Evolutionary conservation across 495 filamentous ascomycete species (phyloP).

Genomic region (Podospora sp.): DNA sequence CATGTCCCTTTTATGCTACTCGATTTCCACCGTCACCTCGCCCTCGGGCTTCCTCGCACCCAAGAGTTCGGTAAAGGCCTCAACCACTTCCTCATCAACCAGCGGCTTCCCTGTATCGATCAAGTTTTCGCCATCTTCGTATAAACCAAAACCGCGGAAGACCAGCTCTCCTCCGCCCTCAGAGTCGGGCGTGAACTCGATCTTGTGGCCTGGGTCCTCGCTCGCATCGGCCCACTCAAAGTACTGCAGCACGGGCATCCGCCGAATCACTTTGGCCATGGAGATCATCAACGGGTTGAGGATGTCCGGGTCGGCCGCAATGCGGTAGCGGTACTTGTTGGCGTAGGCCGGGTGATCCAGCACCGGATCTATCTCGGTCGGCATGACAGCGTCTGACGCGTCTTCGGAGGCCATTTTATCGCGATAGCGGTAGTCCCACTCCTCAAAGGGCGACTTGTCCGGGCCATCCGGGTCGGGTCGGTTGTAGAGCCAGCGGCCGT

Average conservation of each 20-base stretch:
- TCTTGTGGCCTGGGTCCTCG: background rate
- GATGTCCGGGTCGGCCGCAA: slow-evolving; percentile 1
- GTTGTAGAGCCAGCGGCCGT: slow-evolving; percentile 12
- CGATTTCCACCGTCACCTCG: background rate
- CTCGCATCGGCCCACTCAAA: background rate
- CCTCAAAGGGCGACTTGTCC: background rate
- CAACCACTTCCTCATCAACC: slow-evolving; percentile 11
- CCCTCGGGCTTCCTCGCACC: slow-evolving; percentile 14
- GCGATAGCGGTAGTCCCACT: background rate
- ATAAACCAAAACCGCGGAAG: background rate
- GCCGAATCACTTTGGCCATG: background rate
- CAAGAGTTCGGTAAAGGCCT: slow-evolving; percentile 12
- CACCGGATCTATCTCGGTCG: slow-evolving; percentile 6
- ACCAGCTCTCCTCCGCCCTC: slow-evolving; percentile 1
- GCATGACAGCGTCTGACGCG: background rate
- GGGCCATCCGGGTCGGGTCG: background rate
- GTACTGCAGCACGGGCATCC: slow-evolving; percentile 8
- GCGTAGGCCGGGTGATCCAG: slow-evolving; percentile 14
- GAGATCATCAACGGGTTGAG: slow-evolving; percentile 7
- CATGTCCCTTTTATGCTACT: too few species aligned
- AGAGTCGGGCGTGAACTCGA: background rate
- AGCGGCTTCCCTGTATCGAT: slow-evolving; percentile 14
- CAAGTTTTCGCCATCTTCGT: slow-evolving; percentile 9
- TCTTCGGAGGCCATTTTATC: background rate
- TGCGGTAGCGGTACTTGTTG: slow-evolving; percentile 16